Conservation (phyloP, 495 filamentous ascomycete genomes). For the Hypoxylon intermedium region DNA sequence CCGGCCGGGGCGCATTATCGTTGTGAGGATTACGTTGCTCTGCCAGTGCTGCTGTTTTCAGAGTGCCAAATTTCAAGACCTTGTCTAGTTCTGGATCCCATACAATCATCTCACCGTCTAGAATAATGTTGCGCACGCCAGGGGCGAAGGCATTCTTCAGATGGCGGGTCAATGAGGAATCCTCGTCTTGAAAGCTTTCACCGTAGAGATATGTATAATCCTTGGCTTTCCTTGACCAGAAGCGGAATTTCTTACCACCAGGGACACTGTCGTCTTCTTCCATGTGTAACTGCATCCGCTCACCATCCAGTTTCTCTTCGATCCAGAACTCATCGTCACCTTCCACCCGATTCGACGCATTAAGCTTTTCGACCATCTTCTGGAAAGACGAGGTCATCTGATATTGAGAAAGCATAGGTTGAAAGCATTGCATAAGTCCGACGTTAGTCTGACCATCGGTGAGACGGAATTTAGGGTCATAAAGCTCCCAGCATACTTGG, state of each 20-base stretch:
- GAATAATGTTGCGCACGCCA: constrained; percentile 80
- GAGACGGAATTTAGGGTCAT: constrained; percentile 75
- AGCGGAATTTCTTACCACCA: constrained; percentile 78
- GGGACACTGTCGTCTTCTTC: constrained; percentile 67
- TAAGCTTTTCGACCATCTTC: constrained; percentile 78
- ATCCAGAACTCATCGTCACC: constrained; percentile 88
- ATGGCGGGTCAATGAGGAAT: constrained; percentile 80
- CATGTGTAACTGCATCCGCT: constrained; percentile 98
- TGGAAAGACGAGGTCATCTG: constrained; percentile 82
- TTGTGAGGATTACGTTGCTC: constrained; percentile 80
- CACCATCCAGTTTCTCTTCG: constrained; percentile 96
- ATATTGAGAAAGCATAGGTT: constrained; percentile 95
- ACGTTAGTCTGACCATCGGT: constrained; percentile 78
- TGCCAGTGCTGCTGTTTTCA: constrained; percentile 88
- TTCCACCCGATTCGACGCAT: constrained; percentile 53
- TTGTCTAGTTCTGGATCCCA: constrained; percentile 91
- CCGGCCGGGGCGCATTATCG: constrained; percentile 72
- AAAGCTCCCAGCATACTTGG: constrained; percentile 94
- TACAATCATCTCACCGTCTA: constrained; percentile 98
- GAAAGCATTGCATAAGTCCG: constrained; percentile 91
- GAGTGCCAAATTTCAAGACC: constrained; percentile 86
- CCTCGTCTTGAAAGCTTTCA: constrained; percentile 73
- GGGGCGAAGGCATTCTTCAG: constrained; percentile 78
- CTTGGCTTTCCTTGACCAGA: constrained; percentile 97
- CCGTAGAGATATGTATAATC: constrained; percentile 97